phyloP scores from a whole-genome alignment of 2,329 filamentous ascomycete genomes.

The Cladophialophora yegresii region DNA sequence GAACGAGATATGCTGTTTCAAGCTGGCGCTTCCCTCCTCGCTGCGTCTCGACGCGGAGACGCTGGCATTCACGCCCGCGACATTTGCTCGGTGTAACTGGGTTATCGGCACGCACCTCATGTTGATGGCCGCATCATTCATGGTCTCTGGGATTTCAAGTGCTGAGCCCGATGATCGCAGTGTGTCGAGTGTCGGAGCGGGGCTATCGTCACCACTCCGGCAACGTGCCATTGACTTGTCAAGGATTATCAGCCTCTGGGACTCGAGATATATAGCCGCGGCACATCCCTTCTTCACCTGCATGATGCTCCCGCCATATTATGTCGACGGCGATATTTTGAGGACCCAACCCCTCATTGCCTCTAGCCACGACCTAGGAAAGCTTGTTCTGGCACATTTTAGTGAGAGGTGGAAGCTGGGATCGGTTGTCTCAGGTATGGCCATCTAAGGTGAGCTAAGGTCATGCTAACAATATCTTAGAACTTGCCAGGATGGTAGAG shows the following conservation, averaged over 20 bases:
- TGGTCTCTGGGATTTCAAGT: slow-evolving; percentile 23
- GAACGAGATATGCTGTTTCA: slow-evolving; percentile 31
- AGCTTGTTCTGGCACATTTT: slow-evolving; percentile 25
- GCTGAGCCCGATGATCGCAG: slow-evolving; percentile 26
- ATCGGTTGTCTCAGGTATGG: slow-evolving; percentile 26
- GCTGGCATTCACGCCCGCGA: slow-evolving; percentile 19
- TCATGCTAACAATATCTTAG: slow-evolving; percentile 6
- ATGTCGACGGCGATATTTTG: slow-evolving; percentile 22
- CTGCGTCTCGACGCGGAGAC: slow-evolving; percentile 25
- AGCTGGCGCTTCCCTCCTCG: slow-evolving; percentile 25
- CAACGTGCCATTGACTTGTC: slow-evolving; percentile 30
- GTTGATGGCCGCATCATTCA: slow-evolving; percentile 29
- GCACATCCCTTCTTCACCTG: slow-evolving; percentile 30
- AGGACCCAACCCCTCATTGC: slow-evolving; percentile 24
- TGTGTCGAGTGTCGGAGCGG: slow-evolving; percentile 17
- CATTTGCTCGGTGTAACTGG: slow-evolving; percentile 29
- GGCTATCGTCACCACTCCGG: slow-evolving; percentile 17
- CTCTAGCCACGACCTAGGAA: slow-evolving; percentile 26
- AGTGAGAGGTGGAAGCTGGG: slow-evolving; percentile 28
- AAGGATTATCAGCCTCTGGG: slow-evolving; percentile 30
- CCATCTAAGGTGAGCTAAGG: no score
- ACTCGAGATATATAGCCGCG: slow-evolving; percentile 27
- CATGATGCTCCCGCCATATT: slow-evolving; percentile 27
- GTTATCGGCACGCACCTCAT: slow-evolving; percentile 32
- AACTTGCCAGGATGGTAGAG: slow-evolving; percentile 28